These are phyloP conservation scores for Leptographium wingfieldii DNA, from an alignment of 2,329 filamentous ascomycete genomes.

Conservation along the genomic window DNA sequence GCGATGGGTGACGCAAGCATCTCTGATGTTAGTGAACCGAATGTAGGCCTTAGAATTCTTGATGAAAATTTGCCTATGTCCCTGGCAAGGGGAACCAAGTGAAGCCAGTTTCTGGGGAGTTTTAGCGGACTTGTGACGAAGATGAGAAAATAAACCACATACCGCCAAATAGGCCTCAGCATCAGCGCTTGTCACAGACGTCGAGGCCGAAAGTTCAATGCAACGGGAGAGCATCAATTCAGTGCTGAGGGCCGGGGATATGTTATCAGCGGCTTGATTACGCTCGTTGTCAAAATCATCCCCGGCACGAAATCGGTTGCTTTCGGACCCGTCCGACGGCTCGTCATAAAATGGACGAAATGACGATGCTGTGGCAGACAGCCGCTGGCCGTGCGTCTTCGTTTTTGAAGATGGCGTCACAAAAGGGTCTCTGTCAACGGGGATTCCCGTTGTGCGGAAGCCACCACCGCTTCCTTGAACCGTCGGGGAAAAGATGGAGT, in stretches of 20 bases:
- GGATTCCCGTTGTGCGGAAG: constrained; percentile 15
- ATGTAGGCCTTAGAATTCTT: constrained; percentile 34
- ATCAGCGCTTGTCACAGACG: constrained; percentile 21
- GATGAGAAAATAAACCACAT: constrained; percentile 12
- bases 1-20: constrained; percentile 38
- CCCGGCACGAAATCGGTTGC: neutral
- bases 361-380: constrained; percentile 51
- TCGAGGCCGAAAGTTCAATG: constrained; percentile 26
- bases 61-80: constrained; percentile 23
- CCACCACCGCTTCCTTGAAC: constrained; percentile 12
- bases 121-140: constrained; percentile 12
- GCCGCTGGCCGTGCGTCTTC: constrained; percentile 26
- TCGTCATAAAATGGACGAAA: constrained; percentile 40
- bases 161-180: constrained; percentile 34
- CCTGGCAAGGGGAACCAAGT: constrained; percentile 22
- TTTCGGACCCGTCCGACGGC: constrained; percentile 13
- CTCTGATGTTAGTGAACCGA: constrained; percentile 47
- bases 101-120: constrained; percentile 26
- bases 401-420: constrained; percentile 24
- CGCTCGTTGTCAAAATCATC: constrained; percentile 8
- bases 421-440: constrained; percentile 41
- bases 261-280: constrained; percentile 11
- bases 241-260: constrained; percentile 29
- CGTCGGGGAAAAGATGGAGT: constrained; percentile 16
- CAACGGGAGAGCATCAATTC: constrained; percentile 33